Conservation (phyloP, 2,329 filamentous ascomycete genomes). For the Penicillium italicum region DNA sequence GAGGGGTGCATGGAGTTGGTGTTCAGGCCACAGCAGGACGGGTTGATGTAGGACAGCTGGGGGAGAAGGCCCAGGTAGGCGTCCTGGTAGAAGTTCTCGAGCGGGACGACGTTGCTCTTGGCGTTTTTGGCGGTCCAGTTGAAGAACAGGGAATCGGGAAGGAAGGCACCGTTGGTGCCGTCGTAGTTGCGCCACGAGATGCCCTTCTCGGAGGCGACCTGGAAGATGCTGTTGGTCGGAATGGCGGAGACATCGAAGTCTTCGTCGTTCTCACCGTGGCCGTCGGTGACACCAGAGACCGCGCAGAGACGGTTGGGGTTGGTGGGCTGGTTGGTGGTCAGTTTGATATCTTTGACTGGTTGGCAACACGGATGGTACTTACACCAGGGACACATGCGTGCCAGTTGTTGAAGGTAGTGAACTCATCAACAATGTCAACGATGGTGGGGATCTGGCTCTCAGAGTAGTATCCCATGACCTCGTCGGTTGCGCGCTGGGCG, state of each 20-base stretch:
- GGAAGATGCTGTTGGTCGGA: slow-evolving; percentile 38
- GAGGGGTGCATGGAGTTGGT: slow-evolving; percentile 30
- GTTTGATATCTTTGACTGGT: background rate
- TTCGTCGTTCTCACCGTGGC: slow-evolving; percentile 29
- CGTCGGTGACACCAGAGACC: slow-evolving; percentile 25
- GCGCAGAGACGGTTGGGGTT: slow-evolving; percentile 42
- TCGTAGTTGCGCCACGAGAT: slow-evolving; percentile 35
- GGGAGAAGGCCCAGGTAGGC: slow-evolving; percentile 30
- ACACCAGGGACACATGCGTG: slow-evolving; percentile 42
- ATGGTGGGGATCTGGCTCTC: slow-evolving; percentile 41
- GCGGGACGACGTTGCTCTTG: slow-evolving; percentile 25
- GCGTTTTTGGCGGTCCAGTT: slow-evolving; percentile 29
- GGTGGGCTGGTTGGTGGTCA: slow-evolving; percentile 33
- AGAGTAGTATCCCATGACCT: slow-evolving; percentile 45
- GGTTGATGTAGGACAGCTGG: slow-evolving; percentile 35
- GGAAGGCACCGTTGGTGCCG: slow-evolving; percentile 29
- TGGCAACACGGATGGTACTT: slow-evolving; percentile 18
- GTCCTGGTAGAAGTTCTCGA: slow-evolving; percentile 34
- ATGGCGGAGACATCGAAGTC: slow-evolving; percentile 28
- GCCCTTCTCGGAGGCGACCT: slow-evolving; percentile 28
- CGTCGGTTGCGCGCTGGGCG: slow-evolving; percentile 30
- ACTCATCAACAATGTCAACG: slow-evolving; percentile 38
- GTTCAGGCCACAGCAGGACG: slow-evolving; percentile 35
- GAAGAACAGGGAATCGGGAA: slow-evolving; percentile 30
- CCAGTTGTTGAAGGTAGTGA: slow-evolving; percentile 44